Percentiles rank a stretch among this genome's conserved stretches.
Conservation (phyloP, 1,284 basidiomycete genomes). For the Thelephora terrestris region DNA sequence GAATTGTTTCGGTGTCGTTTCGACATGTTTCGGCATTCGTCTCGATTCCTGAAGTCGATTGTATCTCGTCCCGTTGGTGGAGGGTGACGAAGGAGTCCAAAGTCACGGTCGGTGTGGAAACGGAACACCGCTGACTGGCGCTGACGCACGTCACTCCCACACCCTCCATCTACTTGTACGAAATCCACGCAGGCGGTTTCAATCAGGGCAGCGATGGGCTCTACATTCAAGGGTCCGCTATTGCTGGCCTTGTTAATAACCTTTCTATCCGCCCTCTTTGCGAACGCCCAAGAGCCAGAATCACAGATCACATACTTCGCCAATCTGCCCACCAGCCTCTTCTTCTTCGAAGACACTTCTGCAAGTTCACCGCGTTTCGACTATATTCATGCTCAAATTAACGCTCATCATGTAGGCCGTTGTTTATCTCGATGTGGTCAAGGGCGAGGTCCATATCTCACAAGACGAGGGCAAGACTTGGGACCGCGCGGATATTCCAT, state of each 20-base stretch:
- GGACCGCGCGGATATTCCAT: constrained; percentile 54
- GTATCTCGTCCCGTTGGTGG: not conserved
- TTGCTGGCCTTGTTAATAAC: too few species aligned
- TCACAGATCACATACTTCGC: constrained; percentile 40
- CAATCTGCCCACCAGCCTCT: constrained; percentile 74
- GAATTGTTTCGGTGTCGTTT: not conserved
- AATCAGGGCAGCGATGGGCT: too few species aligned
- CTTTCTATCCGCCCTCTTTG: too few species aligned
- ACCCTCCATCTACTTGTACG: too few species aligned
- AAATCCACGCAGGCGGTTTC: too few species aligned
- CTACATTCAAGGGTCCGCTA: too few species aligned
- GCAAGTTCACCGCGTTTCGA: constrained; percentile 33
- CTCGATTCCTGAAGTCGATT: too few species aligned
- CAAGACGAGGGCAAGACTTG: constrained; percentile 87
- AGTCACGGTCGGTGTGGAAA: too few species aligned
- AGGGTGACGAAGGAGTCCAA: too few species aligned
- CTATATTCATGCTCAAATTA: constrained; percentile 1
- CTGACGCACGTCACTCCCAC: too few species aligned
- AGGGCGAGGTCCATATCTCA: constrained; percentile 69
- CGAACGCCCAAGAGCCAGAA: constrained; percentile 26
- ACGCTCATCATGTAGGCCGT: constrained; percentile 40
- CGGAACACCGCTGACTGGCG: too few species aligned
- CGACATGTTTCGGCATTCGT: not conserved
- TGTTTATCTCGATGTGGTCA: constrained; percentile 72
- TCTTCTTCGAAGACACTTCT: constrained; percentile 89